Base-by-base conservation (phyloP, 140 eudicot genomes). In the Anethum foeniculum region DNA sequence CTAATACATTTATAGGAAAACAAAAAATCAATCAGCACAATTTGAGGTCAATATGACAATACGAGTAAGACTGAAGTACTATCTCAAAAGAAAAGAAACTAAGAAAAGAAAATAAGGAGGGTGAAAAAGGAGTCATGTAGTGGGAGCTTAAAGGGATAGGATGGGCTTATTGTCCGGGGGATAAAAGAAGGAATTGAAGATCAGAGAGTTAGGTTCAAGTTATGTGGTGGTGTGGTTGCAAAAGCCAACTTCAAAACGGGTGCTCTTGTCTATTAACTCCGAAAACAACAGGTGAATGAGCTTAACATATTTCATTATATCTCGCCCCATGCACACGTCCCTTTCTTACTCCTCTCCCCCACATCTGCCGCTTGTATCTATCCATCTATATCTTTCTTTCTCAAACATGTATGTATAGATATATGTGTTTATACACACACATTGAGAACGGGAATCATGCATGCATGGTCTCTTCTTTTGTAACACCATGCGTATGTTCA, bases 261-360 rank as follows among this genome's bases (percentile, higher is more conserved):
- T 0, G 77, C 80, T 38, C 54, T n/a, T 60, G 32, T 60, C 5
- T 60, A 60, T 23, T 60, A 60, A 60, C 32, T 60, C 27, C 32
- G 93, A 90, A 87, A 90, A 84, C 80, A 81, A 88, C 91, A 60
- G 73, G 84, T 90, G 92, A 88, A 85, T 86, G 81, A 83, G 83
- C 64, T 79, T 80, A 87, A 86, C 84, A 80, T 58, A 2, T 67
- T 15, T 27, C 9, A 65, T 6, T 65, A 27, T 64, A 65, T 84
- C 38, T 73, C 75, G 48, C 72, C 68, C 86, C 92, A 90, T 88
- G 94, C 90, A 90, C 83, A 88, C 87, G 94, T 90, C 94, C 85
- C 90, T 88, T 88, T 90, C 93, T 75, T 7, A 84, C 88, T 89
- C 86, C 81, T 80, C 82, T 85, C 86, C 79, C 84, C 88, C 88